A percentile compares a stretch with the other conserved stretches of the same genome.
Evolutionary conservation across 2,329 filamentous ascomycete species (phyloP).

Genomic region (Rutstroemia sp.): DNA sequence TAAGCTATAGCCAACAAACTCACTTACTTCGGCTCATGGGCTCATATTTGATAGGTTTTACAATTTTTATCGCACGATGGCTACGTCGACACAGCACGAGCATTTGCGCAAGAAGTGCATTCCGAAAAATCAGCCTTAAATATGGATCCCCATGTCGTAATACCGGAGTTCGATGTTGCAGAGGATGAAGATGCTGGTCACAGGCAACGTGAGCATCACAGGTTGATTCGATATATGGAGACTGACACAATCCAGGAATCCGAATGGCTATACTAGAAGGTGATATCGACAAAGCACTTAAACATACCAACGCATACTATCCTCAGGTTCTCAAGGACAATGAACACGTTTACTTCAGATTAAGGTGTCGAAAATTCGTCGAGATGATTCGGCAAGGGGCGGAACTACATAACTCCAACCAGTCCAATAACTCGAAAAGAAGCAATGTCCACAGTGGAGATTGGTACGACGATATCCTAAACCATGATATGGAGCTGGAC

Average conservation of each 20-base stretch:
- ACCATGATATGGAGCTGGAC: conserved; percentile 46
- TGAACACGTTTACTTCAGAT: conserved; percentile 76
- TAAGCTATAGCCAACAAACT: conserved; percentile 32
- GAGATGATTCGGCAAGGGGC: conserved; percentile 81
- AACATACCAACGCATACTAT: conserved; percentile 71
- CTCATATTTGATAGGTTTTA: conserved; percentile 41
- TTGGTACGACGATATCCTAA: conserved; percentile 32
- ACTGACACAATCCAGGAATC: conserved; percentile 54
- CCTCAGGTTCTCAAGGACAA: conserved; percentile 73
- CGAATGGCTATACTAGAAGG: conserved; percentile 81
- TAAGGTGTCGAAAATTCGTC: conserved; percentile 87
- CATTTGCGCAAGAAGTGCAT: conserved; percentile 76
- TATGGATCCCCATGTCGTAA: conserved; percentile 43
- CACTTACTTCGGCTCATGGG: not conserved
- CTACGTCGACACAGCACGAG: conserved; percentile 85
- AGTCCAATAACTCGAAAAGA: conserved; percentile 27
- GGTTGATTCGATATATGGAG: not conserved
- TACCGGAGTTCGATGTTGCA: conserved; percentile 56
- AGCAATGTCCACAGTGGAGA: conserved; percentile 33
- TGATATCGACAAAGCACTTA: conserved; percentile 85
- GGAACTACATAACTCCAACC: conserved; percentile 43
- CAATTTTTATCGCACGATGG: conserved; percentile 94
- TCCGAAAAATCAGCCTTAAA: conserved; percentile 65
- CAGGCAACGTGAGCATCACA: conserved; percentile 62
- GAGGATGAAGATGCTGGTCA: conserved; percentile 84